Conservation (phyloP, 148 eudicot species). For the Rhododendron mucronatum region DNA sequence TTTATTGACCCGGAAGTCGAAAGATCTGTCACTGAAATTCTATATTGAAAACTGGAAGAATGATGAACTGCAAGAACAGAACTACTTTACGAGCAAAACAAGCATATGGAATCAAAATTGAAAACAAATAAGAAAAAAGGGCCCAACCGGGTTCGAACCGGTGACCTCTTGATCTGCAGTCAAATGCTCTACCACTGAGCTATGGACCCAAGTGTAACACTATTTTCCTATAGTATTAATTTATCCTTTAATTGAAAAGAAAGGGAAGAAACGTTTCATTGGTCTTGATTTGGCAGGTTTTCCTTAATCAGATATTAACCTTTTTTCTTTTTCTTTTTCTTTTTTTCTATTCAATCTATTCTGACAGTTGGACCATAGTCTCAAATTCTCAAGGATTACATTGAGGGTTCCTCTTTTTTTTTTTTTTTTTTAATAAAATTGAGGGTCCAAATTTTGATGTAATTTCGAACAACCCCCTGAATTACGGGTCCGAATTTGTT, state of each 20-base stretch:
- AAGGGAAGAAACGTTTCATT: neutral
- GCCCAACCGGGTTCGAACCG: conserved; percentile 7
- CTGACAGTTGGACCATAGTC: neutral
- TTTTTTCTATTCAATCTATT: neutral
- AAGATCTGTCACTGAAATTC: neutral
- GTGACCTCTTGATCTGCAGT: conserved; percentile 6
- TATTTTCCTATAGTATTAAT: neutral
- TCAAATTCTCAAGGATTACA: neutral
- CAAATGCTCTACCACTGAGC: conserved; percentile 6
- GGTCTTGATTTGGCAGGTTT: neutral
- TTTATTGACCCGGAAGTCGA: neutral
- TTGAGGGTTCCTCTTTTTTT: too few relatives aligned
- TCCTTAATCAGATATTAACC: neutral
- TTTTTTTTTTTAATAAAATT: too few relatives aligned
- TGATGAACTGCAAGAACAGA: neutral
- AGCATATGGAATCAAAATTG: neutral
- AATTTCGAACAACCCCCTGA: too few relatives aligned
- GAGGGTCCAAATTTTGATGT: too few relatives aligned
- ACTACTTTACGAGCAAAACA: neutral
- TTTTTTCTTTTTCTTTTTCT: neutral
- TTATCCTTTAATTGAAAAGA: too few relatives aligned
- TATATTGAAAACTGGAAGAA: too few relatives aligned
- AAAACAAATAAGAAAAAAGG: neutral
- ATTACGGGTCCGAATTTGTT: neutral
- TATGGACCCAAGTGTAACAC: neutral